Conservation (phyloP, 1,139 yeast genomes). For the Pichia sp. region DNA sequence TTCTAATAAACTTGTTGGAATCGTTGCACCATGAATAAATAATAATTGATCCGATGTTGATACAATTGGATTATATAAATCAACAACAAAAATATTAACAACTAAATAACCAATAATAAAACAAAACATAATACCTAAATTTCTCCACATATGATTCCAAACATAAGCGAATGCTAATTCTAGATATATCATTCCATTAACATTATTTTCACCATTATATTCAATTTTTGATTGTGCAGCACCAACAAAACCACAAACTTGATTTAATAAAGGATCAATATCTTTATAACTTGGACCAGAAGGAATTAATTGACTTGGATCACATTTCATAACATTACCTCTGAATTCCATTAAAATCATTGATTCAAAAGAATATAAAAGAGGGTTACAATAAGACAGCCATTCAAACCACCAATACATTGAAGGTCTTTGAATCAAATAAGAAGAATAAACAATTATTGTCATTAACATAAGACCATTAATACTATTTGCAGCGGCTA, state of each 20-base stretch:
- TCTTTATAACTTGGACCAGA: slow-evolving; percentile 42
- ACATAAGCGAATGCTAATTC: slow-evolving; percentile 33
- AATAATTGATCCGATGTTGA: slow-evolving; percentile 21
- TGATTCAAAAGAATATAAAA: slow-evolving; percentile 51
- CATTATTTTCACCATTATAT: slow-evolving; percentile 38
- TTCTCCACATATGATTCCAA: slow-evolving; percentile 44
- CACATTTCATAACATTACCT: slow-evolving; percentile 47
- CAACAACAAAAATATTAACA: slow-evolving; percentile 32
- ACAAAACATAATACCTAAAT: slow-evolving; percentile 45
- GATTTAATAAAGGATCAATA: slow-evolving; percentile 31
- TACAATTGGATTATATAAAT: slow-evolving; percentile 22
- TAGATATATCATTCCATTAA: slow-evolving; percentile 41
- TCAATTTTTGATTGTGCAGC: slow-evolving; percentile 32
- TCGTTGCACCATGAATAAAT: slow-evolving; percentile 18
- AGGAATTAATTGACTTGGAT: slow-evolving; percentile 37
- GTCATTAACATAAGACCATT: slow-evolving; percentile 45
- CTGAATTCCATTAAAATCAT: slow-evolving; percentile 50
- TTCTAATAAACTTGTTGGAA: not conserved
- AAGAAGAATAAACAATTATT: slow-evolving; percentile 45
- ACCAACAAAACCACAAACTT: slow-evolving; percentile 47
- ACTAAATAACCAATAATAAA: slow-evolving; percentile 36
- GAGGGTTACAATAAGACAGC: slow-evolving; percentile 52
- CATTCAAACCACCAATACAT: slow-evolving; percentile 65
- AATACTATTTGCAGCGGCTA: slow-evolving; percentile 46
- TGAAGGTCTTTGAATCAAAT: slow-evolving; percentile 48